Conservation (phyloP, 495 filamentous ascomycete genomes). For the Penicillium parvum region DNA sequence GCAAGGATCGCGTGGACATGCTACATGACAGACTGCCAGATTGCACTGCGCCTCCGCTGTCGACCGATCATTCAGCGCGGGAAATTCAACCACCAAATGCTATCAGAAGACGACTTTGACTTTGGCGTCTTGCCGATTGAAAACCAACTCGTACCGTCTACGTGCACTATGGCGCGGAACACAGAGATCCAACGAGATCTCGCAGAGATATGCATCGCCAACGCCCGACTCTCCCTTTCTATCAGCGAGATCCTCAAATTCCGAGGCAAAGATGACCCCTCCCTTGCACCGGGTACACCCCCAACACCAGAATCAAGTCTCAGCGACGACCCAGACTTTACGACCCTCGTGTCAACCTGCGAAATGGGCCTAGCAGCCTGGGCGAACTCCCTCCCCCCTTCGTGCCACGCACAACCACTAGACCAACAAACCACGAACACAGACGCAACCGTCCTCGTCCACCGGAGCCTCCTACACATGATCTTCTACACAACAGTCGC, state of each 20-base stretch:
- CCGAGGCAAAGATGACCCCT: conserved; percentile 5
- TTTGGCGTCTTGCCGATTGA: background rate
- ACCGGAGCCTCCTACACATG: conserved; percentile 18
- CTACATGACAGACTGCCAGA: conserved; percentile 16
- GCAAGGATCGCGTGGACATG: conserved; percentile 20
- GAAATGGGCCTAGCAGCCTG: conserved; percentile 14
- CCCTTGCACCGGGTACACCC: background rate
- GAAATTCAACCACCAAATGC: conserved; percentile 7
- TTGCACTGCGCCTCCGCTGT: conserved; percentile 12
- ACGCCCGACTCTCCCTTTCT: conserved; percentile 10
- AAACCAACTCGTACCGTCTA: background rate
- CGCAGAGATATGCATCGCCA: conserved; percentile 10
- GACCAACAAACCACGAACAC: conserved; percentile 1
- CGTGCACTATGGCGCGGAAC: background rate
- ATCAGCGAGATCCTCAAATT: conserved; percentile 17
- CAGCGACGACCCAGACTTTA: background rate
- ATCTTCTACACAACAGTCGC: conserved; percentile 18
- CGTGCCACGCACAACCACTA: conserved; percentile 4
- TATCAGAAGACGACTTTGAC: conserved; percentile 16
- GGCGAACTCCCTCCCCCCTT: conserved; percentile 11
- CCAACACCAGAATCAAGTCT: background rate
- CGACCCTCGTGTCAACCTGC: background rate
- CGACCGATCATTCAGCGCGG: conserved; percentile 8
- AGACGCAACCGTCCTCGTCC: conserved; percentile 7
- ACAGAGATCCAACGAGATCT: conserved; percentile 10